phyloP scores from a whole-genome alignment of 73 alveolate genomes.

The Stentor roeselii region DNA sequence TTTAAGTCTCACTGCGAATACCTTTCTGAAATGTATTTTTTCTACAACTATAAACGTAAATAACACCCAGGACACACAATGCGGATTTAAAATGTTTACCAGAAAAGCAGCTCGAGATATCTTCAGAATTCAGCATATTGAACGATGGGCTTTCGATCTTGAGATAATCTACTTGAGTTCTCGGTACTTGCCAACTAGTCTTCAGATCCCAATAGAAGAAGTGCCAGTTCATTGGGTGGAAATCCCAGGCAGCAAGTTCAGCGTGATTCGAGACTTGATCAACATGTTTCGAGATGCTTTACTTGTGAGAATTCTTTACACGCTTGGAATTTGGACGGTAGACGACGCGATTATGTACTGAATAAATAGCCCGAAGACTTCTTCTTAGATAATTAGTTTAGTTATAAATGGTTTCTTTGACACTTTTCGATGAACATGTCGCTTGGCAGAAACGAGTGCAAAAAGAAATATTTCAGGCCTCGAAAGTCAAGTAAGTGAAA shows the following conservation, averaged over 20 bases:
- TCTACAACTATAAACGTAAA: conserved; percentile 45
- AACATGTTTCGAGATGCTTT: conserved; percentile 82
- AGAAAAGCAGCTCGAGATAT: conserved; percentile 71
- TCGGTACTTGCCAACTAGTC: conserved; percentile 12
- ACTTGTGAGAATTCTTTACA: conserved; percentile 53
- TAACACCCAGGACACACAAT: conserved; percentile 73
- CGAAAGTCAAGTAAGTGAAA: background rate
- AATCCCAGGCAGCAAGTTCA: conserved; percentile 83
- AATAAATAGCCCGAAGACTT: background rate
- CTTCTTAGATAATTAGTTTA: background rate
- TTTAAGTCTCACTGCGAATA: conserved; percentile 49
- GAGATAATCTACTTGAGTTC: conserved; percentile 74
- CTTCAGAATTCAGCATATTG: conserved; percentile 75
- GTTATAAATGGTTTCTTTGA: background rate
- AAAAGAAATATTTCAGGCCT: conserved; percentile 12
- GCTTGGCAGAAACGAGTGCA: conserved; percentile 22
- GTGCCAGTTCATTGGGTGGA: conserved; percentile 88
- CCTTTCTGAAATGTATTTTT: conserved; percentile 50
- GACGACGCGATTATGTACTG: conserved; percentile 26
- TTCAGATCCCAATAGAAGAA: conserved; percentile 72
- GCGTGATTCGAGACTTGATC: conserved; percentile 76
- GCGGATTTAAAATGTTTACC: conserved; percentile 91
- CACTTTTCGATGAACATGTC: background rate
- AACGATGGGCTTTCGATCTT: conserved; percentile 96
- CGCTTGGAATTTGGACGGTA: conserved; percentile 42